Base-by-base conservation (phyloP, 805 yeast species). In the Pichia exigua region DNA sequence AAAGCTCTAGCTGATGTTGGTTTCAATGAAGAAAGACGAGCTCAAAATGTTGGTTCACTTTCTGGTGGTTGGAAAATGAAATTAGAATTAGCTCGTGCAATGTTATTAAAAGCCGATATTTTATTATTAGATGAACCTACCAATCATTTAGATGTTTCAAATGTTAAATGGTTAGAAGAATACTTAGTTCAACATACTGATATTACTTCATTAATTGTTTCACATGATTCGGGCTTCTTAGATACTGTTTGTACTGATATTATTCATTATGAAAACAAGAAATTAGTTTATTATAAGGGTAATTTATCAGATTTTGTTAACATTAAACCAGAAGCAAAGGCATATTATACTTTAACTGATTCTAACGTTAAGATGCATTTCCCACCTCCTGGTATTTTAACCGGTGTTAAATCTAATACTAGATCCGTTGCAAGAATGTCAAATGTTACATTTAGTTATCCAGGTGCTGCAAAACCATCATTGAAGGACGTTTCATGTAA, bases 41-140 rank as follows among this genome's bases (percentile, higher is more conserved):
- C 79, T 30, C 97, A 91, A 72, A 79, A 87, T 45, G 97, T 94
- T 52, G 97, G 97, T 41, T 87, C 97, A 2, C 75, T 92, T 54
- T 88, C 97, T 44, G 99, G 99, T 71, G 99, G 99, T 70, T 92
- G 99, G 99, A 94, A 94, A 73, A 92, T 92, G 99, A 92, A 92
- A 73, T 79, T 92, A 60, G 98, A 91, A 72, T 77, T 92, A 64
- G 99, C 98, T n/a, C 85, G 97, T 74, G 99, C 98, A 39, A 91
- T 92, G 97, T 76, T 92, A 61, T 87, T 90, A 89, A 89, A 84
- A 70, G 99, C 98, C 38, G 99, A 92, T 72, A 91, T 92, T 51
- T 78, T 92, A 63, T 76, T 92, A 61, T 78, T 92, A 65, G 99
- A 92, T 72, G 99, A 92, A 80, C 99, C 99, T 69, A 92, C 99